phyloP scores from a whole-genome alignment of 2,329 filamentous ascomycete species.

The Aspergillus sp. region DNA sequence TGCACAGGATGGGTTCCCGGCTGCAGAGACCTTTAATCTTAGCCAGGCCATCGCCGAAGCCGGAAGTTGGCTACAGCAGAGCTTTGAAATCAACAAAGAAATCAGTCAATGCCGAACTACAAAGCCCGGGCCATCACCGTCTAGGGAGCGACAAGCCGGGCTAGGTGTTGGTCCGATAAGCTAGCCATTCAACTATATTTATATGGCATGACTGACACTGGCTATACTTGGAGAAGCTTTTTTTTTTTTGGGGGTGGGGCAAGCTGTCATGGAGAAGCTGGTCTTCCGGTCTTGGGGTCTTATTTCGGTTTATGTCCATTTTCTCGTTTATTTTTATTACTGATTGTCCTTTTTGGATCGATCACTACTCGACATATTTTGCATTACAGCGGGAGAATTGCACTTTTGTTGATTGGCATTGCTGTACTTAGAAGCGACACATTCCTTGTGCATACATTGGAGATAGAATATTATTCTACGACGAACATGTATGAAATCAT shows the following conservation, averaged over 20 bases:
- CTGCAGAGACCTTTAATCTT: conserved; percentile 41
- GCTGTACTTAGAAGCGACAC: not conserved
- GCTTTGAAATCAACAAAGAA: conserved; percentile 43
- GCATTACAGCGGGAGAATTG: not conserved
- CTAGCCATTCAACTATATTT: not conserved
- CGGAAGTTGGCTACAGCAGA: conserved; percentile 46
- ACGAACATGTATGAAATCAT: no score
- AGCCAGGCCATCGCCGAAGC: conserved; percentile 46
- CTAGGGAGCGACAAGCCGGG: conserved; percentile 8
- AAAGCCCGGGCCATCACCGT: conserved; percentile 12
- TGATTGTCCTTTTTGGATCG: not conserved
- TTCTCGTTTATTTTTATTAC: not conserved
- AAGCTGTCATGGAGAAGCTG: not conserved
- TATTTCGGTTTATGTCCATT: not conserved
- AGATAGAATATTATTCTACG: not conserved
- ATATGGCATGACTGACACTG: not conserved
- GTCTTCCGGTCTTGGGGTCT: not conserved
- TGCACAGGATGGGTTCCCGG: conserved; percentile 31
- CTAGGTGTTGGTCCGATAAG: conserved; percentile 10
- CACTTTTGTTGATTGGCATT: not conserved
- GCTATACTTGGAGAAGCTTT: not conserved
- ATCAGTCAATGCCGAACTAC: conserved; percentile 18
- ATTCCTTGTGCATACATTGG: not conserved
- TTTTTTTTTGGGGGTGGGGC: not conserved
- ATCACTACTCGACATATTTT: not conserved